Percentiles rank a stretch among this genome's conserved stretches.
phyloP scores from a whole-genome alignment of 371 early-diverging fungal genomes.

The Haplosporangium sp. region DNA sequence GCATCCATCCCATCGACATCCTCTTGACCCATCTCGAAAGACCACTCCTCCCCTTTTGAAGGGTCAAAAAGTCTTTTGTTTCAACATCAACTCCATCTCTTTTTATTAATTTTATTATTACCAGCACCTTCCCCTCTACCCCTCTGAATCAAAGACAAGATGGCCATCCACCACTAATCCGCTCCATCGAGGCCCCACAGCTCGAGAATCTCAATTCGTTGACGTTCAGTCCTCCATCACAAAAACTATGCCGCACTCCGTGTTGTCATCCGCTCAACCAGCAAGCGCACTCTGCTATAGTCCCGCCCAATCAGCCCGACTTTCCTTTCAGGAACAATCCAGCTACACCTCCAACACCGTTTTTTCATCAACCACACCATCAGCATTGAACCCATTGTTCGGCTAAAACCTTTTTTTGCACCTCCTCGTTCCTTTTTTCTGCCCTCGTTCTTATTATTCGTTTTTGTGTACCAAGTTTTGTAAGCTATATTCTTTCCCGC shows the following conservation, averaged over 20 bases:
- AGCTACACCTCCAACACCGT: not conserved
- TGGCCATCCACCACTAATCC: conserved; percentile 20
- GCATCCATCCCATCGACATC: not conserved
- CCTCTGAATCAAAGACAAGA: conserved; percentile 3
- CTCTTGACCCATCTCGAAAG: not conserved
- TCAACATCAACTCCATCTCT: not conserved
- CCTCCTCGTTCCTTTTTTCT: conserved; percentile 8
- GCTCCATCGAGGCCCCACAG: conserved; percentile 7
- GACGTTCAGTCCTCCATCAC: conserved; percentile 17
- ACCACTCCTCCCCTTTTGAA: not conserved
- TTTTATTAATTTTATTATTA: conserved; percentile 1
- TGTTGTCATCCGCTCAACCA: conserved; percentile 16
- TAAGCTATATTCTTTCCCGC: conserved; percentile 6
- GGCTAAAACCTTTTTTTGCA: conserved; percentile 3
- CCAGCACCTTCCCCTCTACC: not conserved
- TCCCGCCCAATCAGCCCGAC: conserved; percentile 15
- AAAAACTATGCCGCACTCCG: conserved; percentile 34
- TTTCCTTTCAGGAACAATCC: conserved; percentile 13
- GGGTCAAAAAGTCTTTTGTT: conserved; percentile 3
- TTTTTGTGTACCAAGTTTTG: conserved; percentile 7
- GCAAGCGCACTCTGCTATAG: conserved; percentile 34
- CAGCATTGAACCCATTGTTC: conserved; percentile 19
- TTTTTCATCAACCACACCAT: conserved; percentile 1
- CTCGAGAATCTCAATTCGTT: conserved; percentile 28
- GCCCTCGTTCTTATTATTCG: not conserved